Evolutionary conservation across 352 stramenopile species (phyloP).

Genomic region (Hyaloperonospora brassicae): DNA sequence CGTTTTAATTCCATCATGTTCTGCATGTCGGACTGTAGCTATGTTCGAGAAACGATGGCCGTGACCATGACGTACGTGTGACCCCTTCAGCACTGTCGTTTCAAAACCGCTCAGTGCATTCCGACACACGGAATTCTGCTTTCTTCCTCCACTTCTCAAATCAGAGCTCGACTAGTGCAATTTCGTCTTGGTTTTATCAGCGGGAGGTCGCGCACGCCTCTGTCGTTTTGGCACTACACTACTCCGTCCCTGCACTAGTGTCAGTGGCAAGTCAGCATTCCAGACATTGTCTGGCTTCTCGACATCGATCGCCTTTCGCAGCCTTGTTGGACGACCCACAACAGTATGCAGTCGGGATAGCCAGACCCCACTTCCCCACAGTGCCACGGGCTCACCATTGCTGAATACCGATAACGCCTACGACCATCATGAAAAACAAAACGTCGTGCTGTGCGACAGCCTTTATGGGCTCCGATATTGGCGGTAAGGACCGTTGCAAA

Average conservation of each 20-base stretch:
- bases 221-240: conserved; percentile 10
- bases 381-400: too few relatives aligned
- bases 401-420: too few relatives aligned
- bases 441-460: too few relatives aligned
- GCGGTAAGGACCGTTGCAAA: too few relatives aligned
- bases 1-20: conserved; percentile 2
- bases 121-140: conserved; percentile 8
- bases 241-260: conserved; percentile 9
- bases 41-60: neutral
- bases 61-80: neutral
- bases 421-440: too few relatives aligned
- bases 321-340: conserved; percentile 2
- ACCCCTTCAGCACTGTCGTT: conserved; percentile 8
- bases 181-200: neutral
- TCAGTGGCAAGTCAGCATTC: conserved; percentile 18
- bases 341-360: too few relatives aligned
- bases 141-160: conserved; percentile 20
- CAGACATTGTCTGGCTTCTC: conserved; percentile 12
- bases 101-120: conserved; percentile 7
- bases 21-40: neutral
- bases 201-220: conserved; percentile 1
- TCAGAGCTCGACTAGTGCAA: conserved; percentile 8
- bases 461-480: too few relatives aligned
- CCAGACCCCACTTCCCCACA: too few relatives aligned
- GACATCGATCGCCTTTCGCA: conserved; percentile 15